A percentile compares a stretch with the other conserved stretches of the same genome.
Conservation (phyloP, 352 stramenopile genomes). For the Globisporangium ultimum region DNA sequence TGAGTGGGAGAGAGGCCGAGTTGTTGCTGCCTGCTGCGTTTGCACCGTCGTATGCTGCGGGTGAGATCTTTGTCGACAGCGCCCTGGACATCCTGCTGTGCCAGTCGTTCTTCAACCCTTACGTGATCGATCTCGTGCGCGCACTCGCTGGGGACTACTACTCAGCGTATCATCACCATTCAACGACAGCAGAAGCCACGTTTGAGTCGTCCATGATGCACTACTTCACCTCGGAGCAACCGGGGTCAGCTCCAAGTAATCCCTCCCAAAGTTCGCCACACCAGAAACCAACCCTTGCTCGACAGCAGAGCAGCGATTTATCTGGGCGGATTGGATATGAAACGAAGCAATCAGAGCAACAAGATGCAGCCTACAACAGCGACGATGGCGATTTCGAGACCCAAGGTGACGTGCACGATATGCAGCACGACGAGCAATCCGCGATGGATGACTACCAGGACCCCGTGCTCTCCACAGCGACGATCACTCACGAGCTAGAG, state of each 20-base stretch:
- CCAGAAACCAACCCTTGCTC: background rate
- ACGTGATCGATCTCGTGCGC: conserved; percentile 55
- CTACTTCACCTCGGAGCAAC: conserved; percentile 17
- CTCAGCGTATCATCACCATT: conserved; percentile 2
- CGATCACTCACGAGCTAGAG: conserved; percentile 27
- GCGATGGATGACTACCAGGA: conserved; percentile 11
- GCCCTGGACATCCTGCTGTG: conserved; percentile 63
- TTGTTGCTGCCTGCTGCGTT: conserved; percentile 30
- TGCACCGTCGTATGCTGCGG: conserved; percentile 44
- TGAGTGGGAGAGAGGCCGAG: conserved; percentile 16
- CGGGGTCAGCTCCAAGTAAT: background rate
- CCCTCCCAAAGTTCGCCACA: too few relatives aligned
- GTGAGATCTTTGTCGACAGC: conserved; percentile 57
- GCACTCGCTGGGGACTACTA: conserved; percentile 46
- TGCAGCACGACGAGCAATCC: conserved; percentile 7
- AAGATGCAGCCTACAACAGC: background rate
- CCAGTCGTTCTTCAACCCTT: conserved; percentile 74
- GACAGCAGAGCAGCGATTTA: background rate
- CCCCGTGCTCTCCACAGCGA: conserved; percentile 31
- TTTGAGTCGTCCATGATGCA: conserved; percentile 30
- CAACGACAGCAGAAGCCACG: conserved; percentile 15
- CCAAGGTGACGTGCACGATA: conserved; percentile 2
- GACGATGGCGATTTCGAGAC: background rate
- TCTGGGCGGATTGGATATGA: too few relatives aligned
- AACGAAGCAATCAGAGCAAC: background rate